Evolutionary conservation across 2,329 filamentous ascomycete species (phyloP), one percentile per base, ranked within the genome.

Genomic region (Penicillium sp.): DNA sequence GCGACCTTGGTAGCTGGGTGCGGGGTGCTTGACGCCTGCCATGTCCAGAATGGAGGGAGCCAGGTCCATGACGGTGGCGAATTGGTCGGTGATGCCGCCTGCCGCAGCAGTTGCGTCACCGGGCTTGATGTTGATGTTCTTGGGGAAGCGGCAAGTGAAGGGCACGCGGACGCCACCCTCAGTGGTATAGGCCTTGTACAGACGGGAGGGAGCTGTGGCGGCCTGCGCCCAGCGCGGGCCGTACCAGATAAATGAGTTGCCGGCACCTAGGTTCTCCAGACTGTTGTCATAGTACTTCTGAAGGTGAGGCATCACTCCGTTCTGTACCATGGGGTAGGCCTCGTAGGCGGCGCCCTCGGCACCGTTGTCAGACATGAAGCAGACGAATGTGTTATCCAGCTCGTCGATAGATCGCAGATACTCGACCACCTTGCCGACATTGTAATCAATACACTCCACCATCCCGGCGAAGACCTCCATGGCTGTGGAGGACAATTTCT

Each of bases 401-500:
- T 84, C 80, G 46, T 74, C 77, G 2, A 74, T 77, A 35, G 72
- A 60, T 46, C 77, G 68, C 2, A 84, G 72, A 54, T 82, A 77
- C 28, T 78, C 68, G 18, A 82, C 66, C 2, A 84, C 75, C 46
- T 77, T 77, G 29, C 80, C 80, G 14, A 85, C 74, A 48, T 82
- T 80, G 47, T 62, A 61, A 55, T 85, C 81, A 43, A 84, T 82
- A 42, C 71, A 71, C 46, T 84, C 79, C 3, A 84, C 80, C 78
- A 85, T 84, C 10, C 71, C 81, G 0, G 81, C 80, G 48, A 78
- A 85, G 3, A 78, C 74, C 56, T 83, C 80, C 80, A 82, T 82
- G 0, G 77, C 74, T 68, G 73, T 55, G 63, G 63, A 60, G 0
- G 71, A 74, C 16, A 67, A 63, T 35, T 65, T 64, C 54, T 71